Conservation (phyloP, 148 eudicot species). For the Suaeda aralocaspica region DNA sequence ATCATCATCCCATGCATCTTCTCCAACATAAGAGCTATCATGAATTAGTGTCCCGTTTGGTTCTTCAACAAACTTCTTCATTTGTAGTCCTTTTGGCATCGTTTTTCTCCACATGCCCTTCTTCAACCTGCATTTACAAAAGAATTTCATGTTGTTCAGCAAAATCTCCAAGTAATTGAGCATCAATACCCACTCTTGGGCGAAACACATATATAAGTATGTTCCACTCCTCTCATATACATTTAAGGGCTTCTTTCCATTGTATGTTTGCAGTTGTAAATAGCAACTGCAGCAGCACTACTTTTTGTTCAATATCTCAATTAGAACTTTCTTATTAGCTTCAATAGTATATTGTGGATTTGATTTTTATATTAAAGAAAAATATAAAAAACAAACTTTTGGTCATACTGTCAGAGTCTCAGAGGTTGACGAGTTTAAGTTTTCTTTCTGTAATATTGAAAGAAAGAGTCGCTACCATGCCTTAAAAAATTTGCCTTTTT, state of each 20-base stretch:
- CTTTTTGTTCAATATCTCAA: neutral
- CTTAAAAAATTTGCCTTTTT: too few species aligned
- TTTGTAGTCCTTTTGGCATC: constrained; percentile 74
- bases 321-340: neutral
- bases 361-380: neutral
- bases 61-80: constrained; percentile 74
- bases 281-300: neutral
- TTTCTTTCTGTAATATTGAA: too few species aligned
- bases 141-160: neutral
- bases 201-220: neutral
- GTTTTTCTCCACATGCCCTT: constrained; percentile 85
- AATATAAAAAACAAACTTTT: too few species aligned
- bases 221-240: neutral
- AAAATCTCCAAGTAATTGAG: constrained; percentile 1
- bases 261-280: neutral
- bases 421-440: too few species aligned
- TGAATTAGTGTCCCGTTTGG: constrained; percentile 67
- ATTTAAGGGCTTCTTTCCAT: neutral
- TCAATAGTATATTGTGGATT: neutral
- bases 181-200: neutral
- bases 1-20: constrained; percentile 92
- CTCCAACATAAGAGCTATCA: constrained; percentile 81
- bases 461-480: too few species aligned
- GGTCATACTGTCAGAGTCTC: too few species aligned
- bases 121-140: constrained; percentile 45